A percentile compares a stretch with the other conserved stretches of the same genome.
Evolutionary conservation across 768 basidiomycete species (phyloP).

Genomic region (Roridomyces roridus): DNA sequence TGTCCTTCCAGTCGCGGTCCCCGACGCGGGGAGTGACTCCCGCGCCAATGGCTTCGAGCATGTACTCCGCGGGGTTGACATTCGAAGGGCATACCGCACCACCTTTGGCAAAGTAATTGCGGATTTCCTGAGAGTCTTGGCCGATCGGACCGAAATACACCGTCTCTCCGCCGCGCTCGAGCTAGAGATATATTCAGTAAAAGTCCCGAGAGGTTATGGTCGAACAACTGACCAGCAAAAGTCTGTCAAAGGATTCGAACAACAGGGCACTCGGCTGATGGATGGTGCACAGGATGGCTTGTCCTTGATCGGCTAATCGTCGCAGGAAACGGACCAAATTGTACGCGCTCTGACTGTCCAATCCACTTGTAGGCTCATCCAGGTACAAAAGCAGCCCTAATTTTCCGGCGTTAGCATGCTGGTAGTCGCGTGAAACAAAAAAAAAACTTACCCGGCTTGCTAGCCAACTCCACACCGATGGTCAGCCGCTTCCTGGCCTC

Average conservation of each 20-base stretch:
- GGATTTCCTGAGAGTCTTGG: constrained; percentile 67
- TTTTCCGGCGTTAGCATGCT: too few species aligned
- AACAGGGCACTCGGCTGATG: constrained; percentile 88
- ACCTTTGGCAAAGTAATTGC: constrained; percentile 76
- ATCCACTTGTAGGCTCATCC: constrained; percentile 51
- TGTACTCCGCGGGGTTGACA: constrained; percentile 82
- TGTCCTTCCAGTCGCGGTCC: constrained; percentile 83
- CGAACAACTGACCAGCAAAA: constrained; percentile 45
- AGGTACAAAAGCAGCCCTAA: constrained; percentile 60
- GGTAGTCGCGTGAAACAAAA: too few species aligned
- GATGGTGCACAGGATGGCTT: constrained; percentile 90
- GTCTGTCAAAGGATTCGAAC: constrained; percentile 85
- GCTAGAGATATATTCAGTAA: constrained; percentile 13
- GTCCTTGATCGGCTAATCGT: constrained; percentile 75
- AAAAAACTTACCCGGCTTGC: constrained; percentile 59
- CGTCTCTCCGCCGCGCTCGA: constrained; percentile 84
- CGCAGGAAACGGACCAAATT: constrained; percentile 81
- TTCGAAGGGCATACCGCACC: constrained; percentile 78
- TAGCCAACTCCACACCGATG: constrained; percentile 90
- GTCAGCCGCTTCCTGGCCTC: constrained; percentile 86
- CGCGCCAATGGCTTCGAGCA: constrained; percentile 89
- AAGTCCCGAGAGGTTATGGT: neutral
- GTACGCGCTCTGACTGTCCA: constrained; percentile 74
- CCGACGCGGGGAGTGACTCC: constrained; percentile 76
- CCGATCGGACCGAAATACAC: constrained; percentile 96